phyloP scores from a whole-genome alignment of 2,329 filamentous ascomycete genomes.

The Blastomyces emzantsi region DNA sequence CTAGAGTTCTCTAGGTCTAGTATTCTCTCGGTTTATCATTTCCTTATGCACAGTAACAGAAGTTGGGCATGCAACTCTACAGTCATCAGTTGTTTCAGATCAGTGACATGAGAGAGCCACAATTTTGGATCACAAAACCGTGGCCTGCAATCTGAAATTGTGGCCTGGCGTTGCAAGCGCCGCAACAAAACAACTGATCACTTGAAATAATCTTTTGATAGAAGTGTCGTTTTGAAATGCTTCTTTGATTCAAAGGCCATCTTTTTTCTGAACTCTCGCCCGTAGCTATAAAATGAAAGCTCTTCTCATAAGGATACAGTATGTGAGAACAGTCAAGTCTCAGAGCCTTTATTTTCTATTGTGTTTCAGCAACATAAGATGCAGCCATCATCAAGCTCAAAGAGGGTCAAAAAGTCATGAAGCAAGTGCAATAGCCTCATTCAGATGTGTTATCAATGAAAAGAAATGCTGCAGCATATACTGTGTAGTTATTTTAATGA shows the following conservation, averaged over 20 bases:
- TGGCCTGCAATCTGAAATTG: slow-evolving; percentile 1
- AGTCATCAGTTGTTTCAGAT: no score
- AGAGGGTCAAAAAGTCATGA: no score
- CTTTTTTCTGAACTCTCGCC: not conserved
- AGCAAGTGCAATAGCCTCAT: no score
- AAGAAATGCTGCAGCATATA: no score
- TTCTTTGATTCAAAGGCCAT: not conserved
- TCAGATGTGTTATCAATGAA: no score
- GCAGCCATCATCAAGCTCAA: slow-evolving; percentile 1
- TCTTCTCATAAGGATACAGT: not conserved
- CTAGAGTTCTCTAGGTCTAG: no score
- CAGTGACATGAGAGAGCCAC: no score
- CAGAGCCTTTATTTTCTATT: slow-evolving; percentile 1
- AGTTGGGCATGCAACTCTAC: no score
- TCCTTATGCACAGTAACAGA: no score
- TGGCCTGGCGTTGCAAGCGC: slow-evolving; percentile 3
- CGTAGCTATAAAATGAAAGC: slow-evolving; percentile 1
- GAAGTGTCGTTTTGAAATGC: not conserved
- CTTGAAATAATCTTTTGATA: not conserved
- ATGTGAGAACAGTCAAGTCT: slow-evolving; percentile 3
- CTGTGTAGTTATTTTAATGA: no score
- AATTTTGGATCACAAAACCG: not conserved
- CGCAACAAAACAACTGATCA: slow-evolving; percentile 2
- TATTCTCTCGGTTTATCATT: no score
- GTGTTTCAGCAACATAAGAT: not conserved